phyloP scores from a whole-genome alignment of 148 eudicot genomes.

The Gaultheria prostrata region DNA sequence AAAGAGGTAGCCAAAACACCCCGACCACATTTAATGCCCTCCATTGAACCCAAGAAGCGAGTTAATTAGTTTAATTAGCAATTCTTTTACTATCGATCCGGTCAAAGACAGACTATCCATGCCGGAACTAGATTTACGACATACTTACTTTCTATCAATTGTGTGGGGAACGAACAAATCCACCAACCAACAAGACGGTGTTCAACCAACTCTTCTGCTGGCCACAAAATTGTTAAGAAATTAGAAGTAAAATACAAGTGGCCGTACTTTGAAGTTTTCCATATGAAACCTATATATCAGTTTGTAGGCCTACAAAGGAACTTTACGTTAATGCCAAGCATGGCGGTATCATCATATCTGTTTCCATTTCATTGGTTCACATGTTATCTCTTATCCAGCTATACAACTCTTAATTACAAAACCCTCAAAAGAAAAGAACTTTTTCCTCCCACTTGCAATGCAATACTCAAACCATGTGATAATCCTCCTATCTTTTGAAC shows the following conservation, averaged over 20 bases:
- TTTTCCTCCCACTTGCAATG: conserved; percentile 16
- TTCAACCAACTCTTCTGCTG: no score
- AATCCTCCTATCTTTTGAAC: background rate
- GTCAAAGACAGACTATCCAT: no score
- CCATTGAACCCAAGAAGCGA: background rate
- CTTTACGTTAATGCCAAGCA: background rate
- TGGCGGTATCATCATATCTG: conserved; percentile 11
- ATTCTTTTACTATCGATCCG: no score
- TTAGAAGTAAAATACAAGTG: background rate
- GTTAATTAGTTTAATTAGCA: background rate
- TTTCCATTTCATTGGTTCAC: conserved; percentile 7
- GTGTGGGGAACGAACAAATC: no score
- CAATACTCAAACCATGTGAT: conserved; percentile 12
- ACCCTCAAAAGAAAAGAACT: background rate
- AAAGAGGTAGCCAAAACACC: no score
- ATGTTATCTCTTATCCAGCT: conserved; percentile 10
- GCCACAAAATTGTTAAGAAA: background rate
- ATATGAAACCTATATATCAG: background rate
- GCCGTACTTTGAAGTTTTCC: background rate
- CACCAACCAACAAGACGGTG: no score
- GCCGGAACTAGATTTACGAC: no score
- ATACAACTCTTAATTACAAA: background rate
- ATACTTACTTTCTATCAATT: no score
- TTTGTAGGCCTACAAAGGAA: background rate
- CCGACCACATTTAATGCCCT: background rate